Conservation (phyloP, 2,329 filamentous ascomycete genomes). For the Albifimbria verrucaria region DNA sequence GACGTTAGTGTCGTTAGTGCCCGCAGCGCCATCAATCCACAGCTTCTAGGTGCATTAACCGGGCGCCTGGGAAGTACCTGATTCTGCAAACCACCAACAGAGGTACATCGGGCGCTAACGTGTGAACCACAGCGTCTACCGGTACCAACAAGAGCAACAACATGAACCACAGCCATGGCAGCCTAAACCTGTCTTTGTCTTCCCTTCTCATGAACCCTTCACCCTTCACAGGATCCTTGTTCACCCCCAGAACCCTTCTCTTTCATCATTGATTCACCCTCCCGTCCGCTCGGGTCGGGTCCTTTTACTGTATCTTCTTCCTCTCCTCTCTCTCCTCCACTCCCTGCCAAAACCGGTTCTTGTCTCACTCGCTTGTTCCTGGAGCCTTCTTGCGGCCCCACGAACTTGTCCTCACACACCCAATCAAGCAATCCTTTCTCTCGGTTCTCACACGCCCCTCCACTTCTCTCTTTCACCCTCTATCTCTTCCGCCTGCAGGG, state of each 20-base stretch:
- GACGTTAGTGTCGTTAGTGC: not conserved
- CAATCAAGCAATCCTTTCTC: slow-evolving; percentile 35
- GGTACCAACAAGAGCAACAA: not conserved
- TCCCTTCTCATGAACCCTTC: not conserved
- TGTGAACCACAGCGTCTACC: too few relatives aligned
- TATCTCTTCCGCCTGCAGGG: not conserved
- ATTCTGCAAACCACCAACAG: not conserved
- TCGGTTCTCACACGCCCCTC: slow-evolving; percentile 4
- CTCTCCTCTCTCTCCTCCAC: not conserved
- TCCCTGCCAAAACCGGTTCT: not conserved
- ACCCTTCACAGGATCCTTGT: too few relatives aligned
- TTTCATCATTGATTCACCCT: not conserved
- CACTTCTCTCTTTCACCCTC: not conserved
- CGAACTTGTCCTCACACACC: slow-evolving; percentile 27
- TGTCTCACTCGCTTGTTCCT: not conserved
- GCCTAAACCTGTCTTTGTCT: not conserved
- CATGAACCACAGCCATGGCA: not conserved
- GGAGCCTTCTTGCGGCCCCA: too few relatives aligned
- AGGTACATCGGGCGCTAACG: not conserved
- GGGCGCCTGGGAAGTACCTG: not conserved
- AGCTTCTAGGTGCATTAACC: not conserved
- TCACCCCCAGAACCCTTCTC: not conserved
- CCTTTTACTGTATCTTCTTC: too few relatives aligned
- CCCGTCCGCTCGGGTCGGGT: not conserved
- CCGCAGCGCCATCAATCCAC: not conserved